A percentile compares a stretch with the other conserved stretches of the same genome.
These are phyloP conservation scores for Phialophora chinensis DNA, from an alignment of 2,329 filamentous ascomycete genomes.

Conservation along the genomic window DNA sequence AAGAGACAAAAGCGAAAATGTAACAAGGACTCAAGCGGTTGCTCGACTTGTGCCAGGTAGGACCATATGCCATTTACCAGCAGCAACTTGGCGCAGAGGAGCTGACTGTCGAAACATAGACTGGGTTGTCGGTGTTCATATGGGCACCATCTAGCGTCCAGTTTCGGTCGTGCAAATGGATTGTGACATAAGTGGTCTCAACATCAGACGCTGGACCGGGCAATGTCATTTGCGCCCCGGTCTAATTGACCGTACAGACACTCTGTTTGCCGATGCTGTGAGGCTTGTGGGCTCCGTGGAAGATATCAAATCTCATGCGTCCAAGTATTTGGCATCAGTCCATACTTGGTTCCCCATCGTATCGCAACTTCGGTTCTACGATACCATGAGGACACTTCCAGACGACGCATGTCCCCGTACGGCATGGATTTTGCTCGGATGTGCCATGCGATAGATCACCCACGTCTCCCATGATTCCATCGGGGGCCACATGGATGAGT, in stretches of 20 bases:
- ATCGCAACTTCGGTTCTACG: not conserved
- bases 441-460: not conserved
- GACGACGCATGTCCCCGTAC: not conserved
- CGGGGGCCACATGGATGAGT: not conserved
- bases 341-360: not conserved
- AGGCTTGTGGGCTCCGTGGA: not conserved
- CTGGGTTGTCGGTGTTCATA: not conserved
- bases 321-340: not conserved
- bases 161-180: not conserved
- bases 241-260: not conserved
- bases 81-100: not conserved
- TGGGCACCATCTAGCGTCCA: not conserved
- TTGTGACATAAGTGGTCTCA: not conserved
- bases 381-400: not conserved
- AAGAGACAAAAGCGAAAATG: conserved; percentile 2
- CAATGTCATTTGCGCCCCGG: not conserved
- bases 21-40: conserved; percentile 5
- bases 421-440: not conserved
- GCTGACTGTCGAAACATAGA: no score
- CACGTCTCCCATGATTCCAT: not conserved
- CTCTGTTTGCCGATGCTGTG: not conserved
- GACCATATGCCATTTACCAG: not conserved
- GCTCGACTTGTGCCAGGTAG: conserved; percentile 7
- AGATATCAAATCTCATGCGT: not conserved
- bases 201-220: not conserved